Evolutionary conservation across 2,329 filamentous ascomycete species (phyloP).

Genomic region (Penicillium sp.): DNA sequence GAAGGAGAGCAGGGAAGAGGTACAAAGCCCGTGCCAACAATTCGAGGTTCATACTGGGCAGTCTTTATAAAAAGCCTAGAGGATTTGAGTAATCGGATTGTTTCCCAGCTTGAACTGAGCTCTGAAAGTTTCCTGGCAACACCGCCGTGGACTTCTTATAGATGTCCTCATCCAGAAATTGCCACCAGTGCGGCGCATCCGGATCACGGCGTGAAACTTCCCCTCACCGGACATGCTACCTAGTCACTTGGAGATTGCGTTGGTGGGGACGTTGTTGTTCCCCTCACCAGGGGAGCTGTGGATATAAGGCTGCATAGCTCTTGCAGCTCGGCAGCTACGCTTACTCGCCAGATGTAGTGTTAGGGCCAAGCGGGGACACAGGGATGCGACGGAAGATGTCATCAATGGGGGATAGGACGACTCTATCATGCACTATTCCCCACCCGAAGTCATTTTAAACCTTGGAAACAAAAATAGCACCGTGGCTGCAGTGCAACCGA

Average conservation of each 20-base stretch:
- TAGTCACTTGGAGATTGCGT: neutral
- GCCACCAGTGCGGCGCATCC: neutral
- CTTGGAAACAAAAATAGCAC: neutral
- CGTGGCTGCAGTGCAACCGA: neutral
- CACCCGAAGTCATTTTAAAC: neutral
- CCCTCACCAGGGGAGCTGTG: neutral
- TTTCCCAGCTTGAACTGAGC: neutral
- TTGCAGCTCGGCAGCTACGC: neutral
- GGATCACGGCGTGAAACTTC: neutral
- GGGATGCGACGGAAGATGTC: neutral
- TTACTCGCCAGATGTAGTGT: neutral
- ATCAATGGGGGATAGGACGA: slow-evolving; percentile 1
- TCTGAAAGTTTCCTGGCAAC: neutral
- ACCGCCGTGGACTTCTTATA: neutral
- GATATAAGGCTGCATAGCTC: neutral
- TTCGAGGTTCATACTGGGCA: slow-evolving; percentile 14
- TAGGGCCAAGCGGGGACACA: neutral
- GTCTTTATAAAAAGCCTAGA: no score
- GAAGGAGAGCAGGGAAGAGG: slow-evolving; percentile 8
- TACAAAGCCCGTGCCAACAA: neutral
- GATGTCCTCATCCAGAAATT: neutral
- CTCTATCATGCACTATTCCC: neutral
- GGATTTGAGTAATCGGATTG: neutral
- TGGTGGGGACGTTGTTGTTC: neutral
- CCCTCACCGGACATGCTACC: neutral